phyloP scores from a whole-genome alignment of 106 monocot genomes.

The Ottelia alismoides region DNA sequence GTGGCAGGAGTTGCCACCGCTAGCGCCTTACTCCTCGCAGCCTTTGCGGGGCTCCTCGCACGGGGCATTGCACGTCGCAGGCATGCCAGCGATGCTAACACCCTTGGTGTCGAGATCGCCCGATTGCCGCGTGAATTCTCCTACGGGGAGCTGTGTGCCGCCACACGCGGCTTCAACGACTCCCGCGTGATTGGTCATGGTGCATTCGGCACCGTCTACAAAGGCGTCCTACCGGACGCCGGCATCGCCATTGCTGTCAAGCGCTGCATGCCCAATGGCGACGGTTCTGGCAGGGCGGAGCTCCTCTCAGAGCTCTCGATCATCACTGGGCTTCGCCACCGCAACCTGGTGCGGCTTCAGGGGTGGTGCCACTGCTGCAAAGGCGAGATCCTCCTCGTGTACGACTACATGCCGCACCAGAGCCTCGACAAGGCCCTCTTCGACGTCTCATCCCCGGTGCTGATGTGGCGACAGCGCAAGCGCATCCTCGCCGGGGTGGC shows the following conservation, averaged over 20 bases:
- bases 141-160: conserved; percentile 56
- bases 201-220: conserved; percentile 96
- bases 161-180: conserved; percentile 56
- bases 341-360: conserved; percentile 67
- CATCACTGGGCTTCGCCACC: conserved; percentile 86
- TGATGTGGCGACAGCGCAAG: conserved; percentile 61
- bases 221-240: conserved; percentile 69
- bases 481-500: conserved; percentile 85
- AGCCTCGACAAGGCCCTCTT: conserved; percentile 88
- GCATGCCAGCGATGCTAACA: too few species aligned
- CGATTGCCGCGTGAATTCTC: conserved; percentile 64
- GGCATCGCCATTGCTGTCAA: conserved; percentile 85
- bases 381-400: conserved; percentile 86
- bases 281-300: conserved; percentile 42
- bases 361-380: conserved; percentile 92
- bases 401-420: conserved; percentile 93
- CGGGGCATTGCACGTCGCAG: too few species aligned
- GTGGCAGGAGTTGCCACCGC: conserved; percentile 74
- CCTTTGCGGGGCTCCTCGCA: conserved; percentile 40
- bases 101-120: conserved; percentile 43
- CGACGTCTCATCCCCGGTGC: too few species aligned
- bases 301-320: conserved; percentile 91
- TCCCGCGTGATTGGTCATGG: conserved; percentile 75
- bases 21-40: conserved; percentile 54
- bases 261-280: conserved; percentile 55